Percentiles rank a stretch among this genome's conserved stretches.
Conservation (phyloP, 2,329 filamentous ascomycete species). For the Chrysoporthe austroafricana region DNA sequence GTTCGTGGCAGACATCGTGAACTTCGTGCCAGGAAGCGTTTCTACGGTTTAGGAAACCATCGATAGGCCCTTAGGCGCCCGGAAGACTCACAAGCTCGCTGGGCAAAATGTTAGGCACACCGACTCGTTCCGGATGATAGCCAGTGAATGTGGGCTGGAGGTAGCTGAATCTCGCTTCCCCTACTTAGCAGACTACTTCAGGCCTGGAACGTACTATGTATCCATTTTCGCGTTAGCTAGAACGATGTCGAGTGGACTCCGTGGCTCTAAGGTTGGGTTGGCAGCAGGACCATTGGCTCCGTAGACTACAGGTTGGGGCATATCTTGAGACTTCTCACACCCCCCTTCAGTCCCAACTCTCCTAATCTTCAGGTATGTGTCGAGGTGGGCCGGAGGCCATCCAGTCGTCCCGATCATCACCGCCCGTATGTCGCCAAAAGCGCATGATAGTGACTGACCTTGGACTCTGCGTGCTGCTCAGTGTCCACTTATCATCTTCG, state of each 20-base stretch:
- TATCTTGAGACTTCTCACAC: neutral
- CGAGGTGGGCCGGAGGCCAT: neutral
- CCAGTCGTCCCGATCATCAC: neutral
- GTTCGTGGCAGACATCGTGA: neutral
- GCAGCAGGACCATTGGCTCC: neutral
- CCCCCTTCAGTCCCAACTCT: neutral
- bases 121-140: neutral
- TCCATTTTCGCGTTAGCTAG: neutral
- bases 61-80: neutral
- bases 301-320: neutral
- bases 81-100: neutral
- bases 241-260: neutral
- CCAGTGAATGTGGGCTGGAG: neutral
- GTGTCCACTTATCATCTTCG: constrained; percentile 4
- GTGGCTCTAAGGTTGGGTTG: neutral
- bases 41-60: neutral
- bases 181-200: neutral
- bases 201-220: neutral
- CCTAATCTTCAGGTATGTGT: neutral
- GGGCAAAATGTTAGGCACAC: constrained; percentile 9
- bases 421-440: neutral
- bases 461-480: neutral
- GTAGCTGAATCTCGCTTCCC: neutral
- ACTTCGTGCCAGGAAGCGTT: neutral
- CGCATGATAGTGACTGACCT: neutral